These are phyloP conservation scores for Chlorociboria aeruginascens DNA, from an alignment of 495 filamentous ascomycete genomes.

Conservation along the genomic window DNA sequence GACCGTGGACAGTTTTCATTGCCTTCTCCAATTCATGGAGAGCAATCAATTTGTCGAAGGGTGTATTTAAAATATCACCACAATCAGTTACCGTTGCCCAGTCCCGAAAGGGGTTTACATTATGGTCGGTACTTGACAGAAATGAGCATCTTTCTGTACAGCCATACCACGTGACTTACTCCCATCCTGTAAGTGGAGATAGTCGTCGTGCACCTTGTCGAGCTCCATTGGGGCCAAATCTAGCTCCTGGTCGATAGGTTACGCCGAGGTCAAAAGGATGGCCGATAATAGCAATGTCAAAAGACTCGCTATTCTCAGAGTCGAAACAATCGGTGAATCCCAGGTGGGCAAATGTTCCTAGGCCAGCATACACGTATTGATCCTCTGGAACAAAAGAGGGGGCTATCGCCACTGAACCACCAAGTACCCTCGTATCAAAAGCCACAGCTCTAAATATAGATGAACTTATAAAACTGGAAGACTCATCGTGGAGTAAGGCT, in stretches of 20 bases:
- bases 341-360: conserved; percentile 18
- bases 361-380: background rate
- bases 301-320: conserved; percentile 8
- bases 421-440: background rate
- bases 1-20: conserved; percentile 30
- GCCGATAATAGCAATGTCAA: conserved; percentile 19
- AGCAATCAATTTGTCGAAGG: conserved; percentile 48
- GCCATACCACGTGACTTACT: conserved; percentile 8
- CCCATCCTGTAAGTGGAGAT: conserved; percentile 8
- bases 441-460: conserved; percentile 10
- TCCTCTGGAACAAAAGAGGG: background rate
- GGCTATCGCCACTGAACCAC: conserved; percentile 1
- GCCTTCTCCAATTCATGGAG: conserved; percentile 52
- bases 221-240: conserved; percentile 65
- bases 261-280: conserved; percentile 36
- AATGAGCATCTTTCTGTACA: conserved; percentile 5
- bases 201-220: conserved; percentile 50
- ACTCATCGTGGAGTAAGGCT: background rate
- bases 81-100: conserved; percentile 51
- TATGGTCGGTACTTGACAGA: conserved; percentile 22
- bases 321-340: conserved; percentile 12
- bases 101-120: conserved; percentile 46
- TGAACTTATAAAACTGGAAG: conserved; percentile 11
- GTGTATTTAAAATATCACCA: conserved; percentile 53
- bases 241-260: conserved; percentile 62